phyloP scores from a whole-genome alignment of 202 grass and related monocot species.

The Zoysia matrella region DNA sequence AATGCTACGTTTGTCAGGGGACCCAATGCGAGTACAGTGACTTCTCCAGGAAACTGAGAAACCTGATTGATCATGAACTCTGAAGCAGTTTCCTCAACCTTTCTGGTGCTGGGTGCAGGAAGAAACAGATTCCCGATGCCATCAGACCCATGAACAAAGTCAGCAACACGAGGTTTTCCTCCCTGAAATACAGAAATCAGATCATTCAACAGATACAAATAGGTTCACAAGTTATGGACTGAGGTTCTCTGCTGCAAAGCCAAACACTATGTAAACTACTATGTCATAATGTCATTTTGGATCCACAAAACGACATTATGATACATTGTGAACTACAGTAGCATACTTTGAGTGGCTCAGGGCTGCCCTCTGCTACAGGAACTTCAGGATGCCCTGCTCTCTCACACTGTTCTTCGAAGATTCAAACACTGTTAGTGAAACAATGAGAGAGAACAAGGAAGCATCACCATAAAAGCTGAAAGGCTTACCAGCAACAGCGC shows the following conservation, averaged over 20 bases:
- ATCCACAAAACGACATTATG: too few species aligned
- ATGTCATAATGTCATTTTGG: too few species aligned
- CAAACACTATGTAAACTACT: not conserved
- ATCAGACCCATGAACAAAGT: slow-evolving; percentile 95
- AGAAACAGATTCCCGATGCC: slow-evolving; percentile 90
- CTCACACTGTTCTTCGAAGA: slow-evolving; percentile 88
- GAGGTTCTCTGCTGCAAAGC: not conserved
- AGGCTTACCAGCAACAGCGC: slow-evolving; percentile 55
- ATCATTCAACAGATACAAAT: slow-evolving; percentile 22
- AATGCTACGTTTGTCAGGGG: slow-evolving; percentile 46
- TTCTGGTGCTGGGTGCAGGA: slow-evolving; percentile 65
- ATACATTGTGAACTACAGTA: too few species aligned
- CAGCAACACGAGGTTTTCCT: slow-evolving; percentile 65
- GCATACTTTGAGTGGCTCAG: slow-evolving; percentile 80
- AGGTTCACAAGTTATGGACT: not conserved
- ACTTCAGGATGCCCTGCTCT: slow-evolving; percentile 24
- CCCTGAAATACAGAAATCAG: slow-evolving; percentile 56
- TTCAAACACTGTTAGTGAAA: not conserved
- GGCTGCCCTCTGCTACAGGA: slow-evolving; percentile 78
- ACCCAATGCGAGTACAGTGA: slow-evolving; percentile 87
- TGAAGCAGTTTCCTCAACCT: slow-evolving; percentile 70
- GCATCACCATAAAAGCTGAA: not conserved
- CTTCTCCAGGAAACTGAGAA: slow-evolving; percentile 78
- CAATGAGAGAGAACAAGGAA: slow-evolving; percentile 43
- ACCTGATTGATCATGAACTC: slow-evolving; percentile 91